Conservation (phyloP, 495 filamentous ascomycete genomes). For the Choiromyces venosus region DNA sequence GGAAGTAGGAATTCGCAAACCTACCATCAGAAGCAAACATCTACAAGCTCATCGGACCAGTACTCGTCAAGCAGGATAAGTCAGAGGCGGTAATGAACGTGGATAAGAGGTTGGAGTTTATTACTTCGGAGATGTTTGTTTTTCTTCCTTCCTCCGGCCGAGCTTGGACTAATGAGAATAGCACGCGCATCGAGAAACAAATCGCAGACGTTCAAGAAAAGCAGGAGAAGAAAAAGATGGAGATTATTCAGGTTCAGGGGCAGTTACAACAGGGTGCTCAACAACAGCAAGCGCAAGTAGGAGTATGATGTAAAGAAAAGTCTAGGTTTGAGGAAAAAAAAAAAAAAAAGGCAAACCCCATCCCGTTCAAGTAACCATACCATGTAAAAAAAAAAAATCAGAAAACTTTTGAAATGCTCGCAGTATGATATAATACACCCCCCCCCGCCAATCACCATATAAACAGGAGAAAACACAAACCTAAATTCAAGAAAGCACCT, state of each 20-base stretch:
- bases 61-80: conserved; percentile 90
- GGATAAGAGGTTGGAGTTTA: conserved; percentile 82
- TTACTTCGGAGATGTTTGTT: conserved; percentile 86
- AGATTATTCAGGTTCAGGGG: conserved; percentile 44
- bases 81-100: conserved; percentile 82
- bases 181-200: conserved; percentile 73
- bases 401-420: background rate
- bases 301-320: too few relatives aligned
- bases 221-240: conserved; percentile 71
- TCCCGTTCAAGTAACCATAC: conserved; percentile 25
- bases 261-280: conserved; percentile 16
- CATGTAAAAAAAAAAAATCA: background rate
- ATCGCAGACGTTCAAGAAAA: conserved; percentile 74
- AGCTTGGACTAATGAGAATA: conserved; percentile 47
- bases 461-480: background rate
- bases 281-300: background rate
- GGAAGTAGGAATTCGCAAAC: conserved; percentile 67
- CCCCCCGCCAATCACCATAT: background rate
- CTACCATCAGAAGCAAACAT: conserved; percentile 79
- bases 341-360: background rate
- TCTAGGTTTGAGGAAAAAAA: background rate
- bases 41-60: conserved; percentile 90
- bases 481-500: background rate
- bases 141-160: background rate
- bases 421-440: background rate